phyloP scores from a whole-genome alignment of 2,329 filamentous ascomycete species.

The Talaromyces pinophilus region DNA sequence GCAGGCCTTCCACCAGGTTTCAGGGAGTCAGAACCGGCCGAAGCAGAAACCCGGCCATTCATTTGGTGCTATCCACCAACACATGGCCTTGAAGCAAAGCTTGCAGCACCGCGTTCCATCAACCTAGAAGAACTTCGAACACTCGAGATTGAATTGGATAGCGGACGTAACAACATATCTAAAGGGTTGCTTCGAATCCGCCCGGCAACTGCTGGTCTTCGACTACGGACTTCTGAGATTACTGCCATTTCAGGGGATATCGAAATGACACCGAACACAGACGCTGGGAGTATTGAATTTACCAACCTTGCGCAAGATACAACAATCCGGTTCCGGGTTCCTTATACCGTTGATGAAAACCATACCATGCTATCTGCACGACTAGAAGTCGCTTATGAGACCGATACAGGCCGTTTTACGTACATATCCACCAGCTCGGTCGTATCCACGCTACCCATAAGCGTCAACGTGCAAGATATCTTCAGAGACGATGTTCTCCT shows the following conservation, averaged over 20 bases:
- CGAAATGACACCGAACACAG: constrained; percentile 45
- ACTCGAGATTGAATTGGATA: constrained; percentile 70
- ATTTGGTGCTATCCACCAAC: constrained; percentile 73
- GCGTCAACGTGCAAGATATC: constrained; percentile 94
- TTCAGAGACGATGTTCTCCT: constrained; percentile 83
- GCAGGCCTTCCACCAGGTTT: constrained; percentile 38
- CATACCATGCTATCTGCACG: constrained; percentile 69
- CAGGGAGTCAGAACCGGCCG: constrained; percentile 36
- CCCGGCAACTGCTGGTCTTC: constrained; percentile 61
- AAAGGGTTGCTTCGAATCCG: constrained; percentile 55
- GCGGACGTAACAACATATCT: constrained; percentile 70
- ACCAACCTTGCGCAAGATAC: constrained; percentile 33
- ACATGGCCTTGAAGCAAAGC: constrained; percentile 66
- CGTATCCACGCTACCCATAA: constrained; percentile 75
- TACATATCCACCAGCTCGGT: constrained; percentile 65
- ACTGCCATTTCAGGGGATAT: constrained; percentile 46
- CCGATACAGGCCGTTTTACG: constrained; percentile 64
- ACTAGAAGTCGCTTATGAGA: constrained; percentile 74
- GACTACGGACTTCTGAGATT: constrained; percentile 57
- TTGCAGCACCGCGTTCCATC: constrained; percentile 68
- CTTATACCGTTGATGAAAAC: constrained; percentile 81
- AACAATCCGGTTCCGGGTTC: constrained; percentile 58
- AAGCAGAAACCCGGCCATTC: constrained; percentile 53
- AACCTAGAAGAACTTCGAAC: constrained; percentile 77
- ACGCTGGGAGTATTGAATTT: constrained; percentile 52